Base-by-base conservation (phyloP, 169 alveolate genomes). In the Plasmodium gallinaceum region DNA sequence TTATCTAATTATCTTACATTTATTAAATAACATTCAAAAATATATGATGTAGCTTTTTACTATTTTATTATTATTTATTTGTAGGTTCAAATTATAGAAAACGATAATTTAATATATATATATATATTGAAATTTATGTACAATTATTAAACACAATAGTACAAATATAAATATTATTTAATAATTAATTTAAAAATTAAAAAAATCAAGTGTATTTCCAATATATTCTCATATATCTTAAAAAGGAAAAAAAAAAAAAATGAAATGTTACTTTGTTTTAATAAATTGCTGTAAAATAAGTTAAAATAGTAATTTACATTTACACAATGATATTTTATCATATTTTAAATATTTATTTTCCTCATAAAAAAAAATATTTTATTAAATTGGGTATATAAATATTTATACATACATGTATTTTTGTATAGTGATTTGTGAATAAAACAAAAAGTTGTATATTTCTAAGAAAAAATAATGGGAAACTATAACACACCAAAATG, bases 401-500 rank as follows among this genome's bases (percentile, higher is more conserved):
- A n/a, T 71, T 4, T 71, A 20, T 57, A 57, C 18, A n/a, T 18
- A 6, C 6, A 20, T 22, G n/a, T n/a, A 14, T 18, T 37, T 65
- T 42, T 16, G 32, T 66, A 5, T 66, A 7, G 16, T 39, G 6
- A 5, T 39, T 39, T 20, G 51, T 43, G 20, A 66, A 42, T 18
- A 64, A 57, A 76, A 54, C 62, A 43, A 51, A 26, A 76, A 62
- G 78, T 76, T 70, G 72, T 39, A 57, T 32, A 64, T 64, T 64
- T 76, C 65, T 14, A 6, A 24, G 70, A 54, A 76, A 62, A 60
- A 62, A 62, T 45, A 46, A 16, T 76, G 62, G 68, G 48, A 2
- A 76, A 26, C 5, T 76, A 51, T 76, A 64, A 76, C 37, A 62
- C 75, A 76, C 76, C 75, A 46, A 76, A 76, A 58, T 76, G 76